Evolutionary conservation across 2,329 filamentous ascomycete species (phyloP).

Genomic region (Xenoacremonium recifei): DNA sequence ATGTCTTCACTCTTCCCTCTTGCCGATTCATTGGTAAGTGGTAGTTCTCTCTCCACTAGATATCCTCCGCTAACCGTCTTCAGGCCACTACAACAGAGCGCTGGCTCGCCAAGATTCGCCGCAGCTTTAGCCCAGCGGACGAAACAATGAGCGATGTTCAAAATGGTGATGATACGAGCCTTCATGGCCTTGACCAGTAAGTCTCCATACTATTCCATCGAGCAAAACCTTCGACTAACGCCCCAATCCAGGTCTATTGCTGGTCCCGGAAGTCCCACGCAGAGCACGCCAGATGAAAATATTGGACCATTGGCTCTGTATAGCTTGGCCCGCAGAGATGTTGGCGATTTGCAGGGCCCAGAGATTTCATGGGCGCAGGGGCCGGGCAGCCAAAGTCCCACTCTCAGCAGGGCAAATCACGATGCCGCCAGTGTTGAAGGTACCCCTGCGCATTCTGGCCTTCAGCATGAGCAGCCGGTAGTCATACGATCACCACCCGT

Average conservation of each 20-base stretch:
- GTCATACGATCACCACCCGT: slow-evolving; percentile 21
- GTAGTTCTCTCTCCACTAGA: neutral
- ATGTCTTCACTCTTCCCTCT: slow-evolving; percentile 39
- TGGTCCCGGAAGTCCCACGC: slow-evolving; percentile 17
- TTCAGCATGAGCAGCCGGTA: slow-evolving; percentile 38
- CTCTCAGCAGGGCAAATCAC: slow-evolving; percentile 1
- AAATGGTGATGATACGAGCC: slow-evolving; percentile 9
- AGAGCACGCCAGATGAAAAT: slow-evolving; percentile 18
- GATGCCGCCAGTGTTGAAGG: slow-evolving; percentile 6
- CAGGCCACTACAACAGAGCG: slow-evolving; percentile 38
- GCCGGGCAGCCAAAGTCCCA: slow-evolving; percentile 14
- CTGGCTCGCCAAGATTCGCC: slow-evolving; percentile 38
- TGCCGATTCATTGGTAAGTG: slow-evolving; percentile 36
- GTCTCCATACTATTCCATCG: neutral
- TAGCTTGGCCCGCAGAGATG: slow-evolving; percentile 21
- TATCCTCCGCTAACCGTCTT: slow-evolving; percentile 2
- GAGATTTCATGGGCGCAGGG: slow-evolving; percentile 12
- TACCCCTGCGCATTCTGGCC: slow-evolving; percentile 28
- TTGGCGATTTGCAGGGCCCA: slow-evolving; percentile 16
- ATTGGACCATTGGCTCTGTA: slow-evolving; percentile 20
- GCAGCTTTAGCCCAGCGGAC: slow-evolving; percentile 26
- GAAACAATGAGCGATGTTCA: slow-evolving; percentile 25
- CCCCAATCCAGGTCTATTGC: slow-evolving; percentile 12
- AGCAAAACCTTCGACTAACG: slow-evolving; percentile 3
- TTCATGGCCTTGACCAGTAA: slow-evolving; percentile 16